phyloP scores from a whole-genome alignment of 116 monocot genomes.

The Zostera marina region DNA sequence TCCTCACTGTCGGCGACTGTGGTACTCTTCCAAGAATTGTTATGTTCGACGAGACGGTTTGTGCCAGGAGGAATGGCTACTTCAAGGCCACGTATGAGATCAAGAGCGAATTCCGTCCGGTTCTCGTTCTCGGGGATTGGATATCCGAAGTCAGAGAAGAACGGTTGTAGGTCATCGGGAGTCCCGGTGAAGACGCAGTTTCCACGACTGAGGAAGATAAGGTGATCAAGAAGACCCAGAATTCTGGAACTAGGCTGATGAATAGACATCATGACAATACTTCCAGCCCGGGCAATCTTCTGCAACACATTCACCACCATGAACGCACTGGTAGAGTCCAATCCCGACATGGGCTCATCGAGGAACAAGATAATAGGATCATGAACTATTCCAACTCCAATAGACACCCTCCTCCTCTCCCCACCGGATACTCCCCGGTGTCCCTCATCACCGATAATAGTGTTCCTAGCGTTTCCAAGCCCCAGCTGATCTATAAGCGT shows the following conservation, averaged over 20 bases:
- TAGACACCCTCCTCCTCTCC: slow-evolving; percentile 62
- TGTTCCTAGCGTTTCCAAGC: slow-evolving; percentile 43
- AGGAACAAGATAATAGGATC: slow-evolving; percentile 78
- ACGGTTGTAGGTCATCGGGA: slow-evolving; percentile 23
- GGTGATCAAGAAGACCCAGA: slow-evolving; percentile 53
- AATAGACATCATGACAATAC: slow-evolving; percentile 59
- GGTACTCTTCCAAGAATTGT: slow-evolving; percentile 14
- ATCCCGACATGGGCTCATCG: slow-evolving; percentile 81
- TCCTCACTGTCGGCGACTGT: too few species aligned
- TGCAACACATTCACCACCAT: slow-evolving; percentile 69
- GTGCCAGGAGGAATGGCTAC: slow-evolving; percentile 15
- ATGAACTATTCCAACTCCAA: slow-evolving; percentile 74
- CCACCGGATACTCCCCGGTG: slow-evolving; percentile 83
- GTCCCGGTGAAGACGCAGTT: slow-evolving; percentile 48
- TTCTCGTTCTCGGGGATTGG: slow-evolving; percentile 71
- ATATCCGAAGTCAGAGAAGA: slow-evolving; percentile 48
- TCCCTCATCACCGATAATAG: slow-evolving; percentile 72
- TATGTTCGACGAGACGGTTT: slow-evolving; percentile 28
- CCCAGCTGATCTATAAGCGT: slow-evolving; percentile 77
- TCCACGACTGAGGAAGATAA: slow-evolving; percentile 66
- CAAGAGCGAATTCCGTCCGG: slow-evolving; percentile 69
- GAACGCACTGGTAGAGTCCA: slow-evolving; percentile 71
- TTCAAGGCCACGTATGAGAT: slow-evolving; percentile 64
- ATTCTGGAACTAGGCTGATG: slow-evolving; percentile 81
- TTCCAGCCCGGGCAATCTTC: slow-evolving; percentile 59